Evolutionary conservation across 345 rosid genomes (phyloP).

Genomic region (Populus pruinosa): DNA sequence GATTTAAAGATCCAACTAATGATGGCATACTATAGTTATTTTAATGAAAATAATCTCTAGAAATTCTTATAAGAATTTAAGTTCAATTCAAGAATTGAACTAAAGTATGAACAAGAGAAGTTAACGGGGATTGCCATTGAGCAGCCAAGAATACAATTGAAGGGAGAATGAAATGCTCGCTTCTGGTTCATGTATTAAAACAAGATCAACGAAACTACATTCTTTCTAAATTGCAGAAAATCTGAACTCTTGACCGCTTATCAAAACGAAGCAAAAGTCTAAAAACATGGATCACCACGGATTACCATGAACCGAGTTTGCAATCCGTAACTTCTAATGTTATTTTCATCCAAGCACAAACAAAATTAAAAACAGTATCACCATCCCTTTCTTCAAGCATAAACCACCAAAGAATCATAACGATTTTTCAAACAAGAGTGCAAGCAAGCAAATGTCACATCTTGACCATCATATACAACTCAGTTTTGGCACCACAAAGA

Average conservation of each 20-base stretch:
- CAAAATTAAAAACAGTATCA: background rate
- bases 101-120: too few relatives aligned
- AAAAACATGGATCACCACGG: background rate
- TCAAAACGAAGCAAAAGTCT: background rate
- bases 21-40: too few relatives aligned
- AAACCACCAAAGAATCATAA: background rate
- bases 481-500: background rate
- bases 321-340: background rate
- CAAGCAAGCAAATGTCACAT: constrained; percentile 7
- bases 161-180: background rate
- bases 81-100: too few relatives aligned
- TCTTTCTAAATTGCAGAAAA: background rate
- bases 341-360: background rate
- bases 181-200: background rate
- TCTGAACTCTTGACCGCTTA: background rate
- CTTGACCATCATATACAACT: background rate
- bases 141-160: background rate
- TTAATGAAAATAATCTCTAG: too few relatives aligned
- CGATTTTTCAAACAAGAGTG: background rate
- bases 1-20: too few relatives aligned
- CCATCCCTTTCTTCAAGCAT: background rate
- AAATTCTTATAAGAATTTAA: too few relatives aligned
- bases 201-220: too few relatives aligned
- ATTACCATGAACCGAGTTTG: background rate
- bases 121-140: background rate